Base-by-base conservation (phyloP, 1,139 yeast genomes). In the Candida sp. region DNA sequence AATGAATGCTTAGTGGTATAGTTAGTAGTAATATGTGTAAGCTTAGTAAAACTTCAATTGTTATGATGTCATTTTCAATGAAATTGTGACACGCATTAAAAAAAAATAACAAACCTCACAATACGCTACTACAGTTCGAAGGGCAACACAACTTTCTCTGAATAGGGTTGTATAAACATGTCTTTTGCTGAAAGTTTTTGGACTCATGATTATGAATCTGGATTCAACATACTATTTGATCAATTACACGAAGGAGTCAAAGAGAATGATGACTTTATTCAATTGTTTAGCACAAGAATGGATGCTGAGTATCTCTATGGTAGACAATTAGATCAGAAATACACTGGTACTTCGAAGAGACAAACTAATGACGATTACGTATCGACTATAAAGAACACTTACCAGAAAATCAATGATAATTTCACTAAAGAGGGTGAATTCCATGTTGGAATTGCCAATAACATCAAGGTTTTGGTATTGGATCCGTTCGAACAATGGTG, bases 401-500 rank as follows among this genome's bases (percentile, higher is more conserved):
- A 77, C 56, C 75, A 72, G 36, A 84, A 84, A 37, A 70, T 86
- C 47, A 68, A 79, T 27, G 72, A 67, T 35, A 82, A 82, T 52
- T 82, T 83, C 73, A 69, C 70, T 23, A 70, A 66, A 41, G 91
- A 87, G 61, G 96, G 96, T 4, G 70, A 68, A 33, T 77, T 77
- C 40, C 96, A 88, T 61, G 50, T 81, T 40, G 77, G 77, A 44
- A 78, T 88, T 29, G 88, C 93, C 3, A 72, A 77, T 5, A 81
- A 79, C 49, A 82, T 89, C 47, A 76, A 79, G 44, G 55, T 68
- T 2, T 66, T 80, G 64, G 95, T 88, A 1, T 59, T 87, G 40
- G 73, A 72, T 22, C 96, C 96, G 1, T 89, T 89, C 57, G 66
- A 79, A 21, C 78, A 78, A 52, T 89, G 96, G 96, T 75, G 91